Base-by-base conservation (phyloP, 208 protist genomes). In the Spongospora subterranea region DNA sequence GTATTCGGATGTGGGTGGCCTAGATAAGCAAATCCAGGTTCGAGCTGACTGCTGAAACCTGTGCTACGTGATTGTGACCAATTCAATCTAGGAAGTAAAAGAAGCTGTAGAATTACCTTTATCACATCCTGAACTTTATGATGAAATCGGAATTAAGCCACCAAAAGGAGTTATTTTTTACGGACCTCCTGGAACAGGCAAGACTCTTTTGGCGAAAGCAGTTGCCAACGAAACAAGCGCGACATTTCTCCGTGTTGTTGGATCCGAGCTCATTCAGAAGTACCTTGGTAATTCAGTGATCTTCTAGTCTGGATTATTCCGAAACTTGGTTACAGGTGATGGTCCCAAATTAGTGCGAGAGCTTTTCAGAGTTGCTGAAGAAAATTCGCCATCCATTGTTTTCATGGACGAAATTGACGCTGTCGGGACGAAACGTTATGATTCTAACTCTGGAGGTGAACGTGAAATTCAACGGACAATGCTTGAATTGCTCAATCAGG, bases 351-450 rank as follows among this genome's bases (percentile, higher is more conserved):
- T 99, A 0, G 93, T 95, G n/a, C 95, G 99, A 65, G 98, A 99
- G 93, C 94, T 99, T n/a, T 99, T 99, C 95, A 96, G 98, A 88
- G 97, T 99, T 0, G 99, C 99, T 0, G 98, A 99, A 93, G 98
- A 99, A 92, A 96, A 97, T 92, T 96, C 98, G 13, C 99, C 99
- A 0, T 96, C 98, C 40, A 99, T 99, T 93, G 98, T 99, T 65
- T 99, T 99, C 95, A 99, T 99, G 93, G 99, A 99, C 94, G 99
- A 99, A 93, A 99, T 99, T 91, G 99, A 99, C 95, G 99, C 99
- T 17, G 98, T 99, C 88, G 99, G 99, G 64, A 99, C 98, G 41
- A 99, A 99, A 95, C 94, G 97, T 29, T 99, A 99, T 95, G 98
- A 99, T 91, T 96, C 98, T 24, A 97, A 97, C 45, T 98, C 96